These are phyloP conservation scores for Terfezia boudieri DNA, from an alignment of 495 filamentous ascomycete species.

Conservation along the genomic window DNA sequence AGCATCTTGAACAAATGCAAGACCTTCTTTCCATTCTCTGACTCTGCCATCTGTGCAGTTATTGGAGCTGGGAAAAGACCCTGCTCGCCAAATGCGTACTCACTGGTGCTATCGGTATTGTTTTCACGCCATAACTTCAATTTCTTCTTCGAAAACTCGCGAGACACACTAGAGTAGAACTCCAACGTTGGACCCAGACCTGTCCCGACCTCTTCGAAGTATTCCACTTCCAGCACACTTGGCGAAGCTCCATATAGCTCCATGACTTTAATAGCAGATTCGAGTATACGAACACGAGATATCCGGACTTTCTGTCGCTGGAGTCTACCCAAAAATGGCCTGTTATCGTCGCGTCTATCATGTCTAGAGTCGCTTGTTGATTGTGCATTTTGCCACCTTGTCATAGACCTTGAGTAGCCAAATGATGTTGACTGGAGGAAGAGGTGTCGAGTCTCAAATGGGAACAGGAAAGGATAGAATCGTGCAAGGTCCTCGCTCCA, in stretches of 20 bases:
- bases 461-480: constrained; percentile 94
- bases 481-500: constrained; percentile 97
- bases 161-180: constrained; percentile 95
- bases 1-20: constrained; percentile 79
- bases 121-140: constrained; percentile 90
- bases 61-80: constrained; percentile 89
- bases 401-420: constrained; percentile 94
- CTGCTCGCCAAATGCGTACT: constrained; percentile 66
- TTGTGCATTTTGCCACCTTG: constrained; percentile 85
- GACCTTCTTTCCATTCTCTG: constrained; percentile 58
- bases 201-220: constrained; percentile 96
- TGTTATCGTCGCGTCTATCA: constrained; percentile 59
- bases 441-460: constrained; percentile 91
- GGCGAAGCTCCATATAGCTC: constrained; percentile 91
- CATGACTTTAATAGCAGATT: constrained; percentile 98
- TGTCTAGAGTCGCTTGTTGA: constrained; percentile 53
- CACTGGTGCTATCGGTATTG: constrained; percentile 48
- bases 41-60: constrained; percentile 49
- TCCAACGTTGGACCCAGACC: constrained; percentile 91
- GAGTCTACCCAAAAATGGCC: constrained; percentile 75
- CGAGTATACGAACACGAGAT: constrained; percentile 71
- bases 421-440: constrained; percentile 97
- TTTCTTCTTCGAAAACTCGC: constrained; percentile 92
- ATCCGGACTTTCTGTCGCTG: constrained; percentile 97
- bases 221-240: constrained; percentile 91